Percentiles rank a stretch among this genome's conserved stretches.
Conservation (phyloP, 2,329 filamentous ascomycete species). For the Pseudogymnoascus sp. region DNA sequence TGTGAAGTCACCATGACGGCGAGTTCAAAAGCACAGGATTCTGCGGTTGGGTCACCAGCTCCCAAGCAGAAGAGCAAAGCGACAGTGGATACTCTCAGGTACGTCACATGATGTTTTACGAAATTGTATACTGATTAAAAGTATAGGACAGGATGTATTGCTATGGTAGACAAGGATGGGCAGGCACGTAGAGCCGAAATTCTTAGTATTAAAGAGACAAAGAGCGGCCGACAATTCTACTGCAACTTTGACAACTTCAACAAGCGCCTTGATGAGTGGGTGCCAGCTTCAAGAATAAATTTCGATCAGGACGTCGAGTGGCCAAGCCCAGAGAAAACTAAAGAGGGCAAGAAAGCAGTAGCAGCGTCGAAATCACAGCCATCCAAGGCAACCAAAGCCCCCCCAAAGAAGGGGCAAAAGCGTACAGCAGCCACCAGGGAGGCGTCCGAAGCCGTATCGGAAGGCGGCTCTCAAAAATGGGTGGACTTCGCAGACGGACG, state of each 20-base stretch:
- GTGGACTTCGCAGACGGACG: constrained; percentile 16
- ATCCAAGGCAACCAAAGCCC: constrained; percentile 35
- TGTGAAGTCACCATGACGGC: constrained; percentile 44
- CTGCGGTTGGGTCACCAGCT: constrained; percentile 48
- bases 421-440: constrained; percentile 25
- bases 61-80: constrained; percentile 68
- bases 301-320: constrained; percentile 89
- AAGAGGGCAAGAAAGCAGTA: constrained; percentile 66
- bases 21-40: constrained; percentile 41
- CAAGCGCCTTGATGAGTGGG: constrained; percentile 80
- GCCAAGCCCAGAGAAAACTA: constrained; percentile 74
- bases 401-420: constrained; percentile 33
- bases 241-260: constrained; percentile 99
- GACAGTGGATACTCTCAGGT: constrained; percentile 76
- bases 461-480: constrained; percentile 26
- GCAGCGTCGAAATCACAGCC: constrained; percentile 32
- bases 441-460: constrained; percentile 24
- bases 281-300: constrained; percentile 73
- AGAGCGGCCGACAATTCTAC: constrained; percentile 83
- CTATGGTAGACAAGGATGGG: constrained; percentile 52
- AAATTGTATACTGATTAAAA: neutral
- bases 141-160: constrained; percentile 28
- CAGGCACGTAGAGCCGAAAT: constrained; percentile 89
- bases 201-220: constrained; percentile 83
- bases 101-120: constrained; percentile 29